These are phyloP conservation scores for Hypomontagnella submonticulosa DNA, from an alignment of 495 filamentous ascomycete genomes.

Conservation along the genomic window DNA sequence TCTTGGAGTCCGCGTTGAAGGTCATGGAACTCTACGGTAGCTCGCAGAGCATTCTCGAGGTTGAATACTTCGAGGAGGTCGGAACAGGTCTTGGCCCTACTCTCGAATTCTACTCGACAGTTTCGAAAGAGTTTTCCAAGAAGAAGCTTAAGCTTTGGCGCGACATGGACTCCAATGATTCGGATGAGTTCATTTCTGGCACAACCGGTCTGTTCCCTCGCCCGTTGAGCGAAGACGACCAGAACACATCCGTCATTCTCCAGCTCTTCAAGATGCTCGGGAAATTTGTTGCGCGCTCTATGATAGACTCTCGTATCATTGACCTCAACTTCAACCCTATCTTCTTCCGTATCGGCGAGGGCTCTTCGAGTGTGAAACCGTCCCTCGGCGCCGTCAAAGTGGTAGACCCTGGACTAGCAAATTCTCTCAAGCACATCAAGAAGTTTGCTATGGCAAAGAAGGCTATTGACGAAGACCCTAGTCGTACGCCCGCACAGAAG, in stretches of 20 bases:
- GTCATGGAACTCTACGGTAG: constrained; percentile 99
- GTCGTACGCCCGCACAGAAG: constrained; percentile 74
- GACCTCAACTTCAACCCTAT: constrained; percentile 98
- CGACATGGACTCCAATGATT: constrained; percentile 82
- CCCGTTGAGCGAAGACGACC: constrained; percentile 85
- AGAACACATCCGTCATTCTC: constrained; percentile 83
- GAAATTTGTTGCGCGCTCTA: constrained; percentile 96
- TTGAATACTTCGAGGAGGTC: constrained; percentile 99
- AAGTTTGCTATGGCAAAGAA: constrained; percentile 87
- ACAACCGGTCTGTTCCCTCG: constrained; percentile 90
- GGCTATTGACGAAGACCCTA: constrained; percentile 75
- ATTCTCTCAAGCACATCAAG: constrained; percentile 87
- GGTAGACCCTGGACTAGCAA: constrained; percentile 87
- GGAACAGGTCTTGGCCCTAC: constrained; percentile 97
- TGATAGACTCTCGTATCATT: constrained; percentile 98
- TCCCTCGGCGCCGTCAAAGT: constrained; percentile 92
- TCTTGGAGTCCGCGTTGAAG: constrained; percentile 95
- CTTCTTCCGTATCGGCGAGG: constrained; percentile 94
- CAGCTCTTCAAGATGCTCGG: constrained; percentile 93
- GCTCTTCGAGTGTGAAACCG: constrained; percentile 75
- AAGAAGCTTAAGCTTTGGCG: constrained; percentile 97
- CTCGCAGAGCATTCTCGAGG: constrained; percentile 93
- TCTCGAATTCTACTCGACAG: constrained; percentile 97
- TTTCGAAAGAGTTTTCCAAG: constrained; percentile 96
- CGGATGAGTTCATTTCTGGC: constrained; percentile 87